Evolutionary conservation across 192 early-diverging fungal genomes (phyloP), one percentile per base, ranked within the genome.

Genomic region (Backusella liffmaniae): DNA sequence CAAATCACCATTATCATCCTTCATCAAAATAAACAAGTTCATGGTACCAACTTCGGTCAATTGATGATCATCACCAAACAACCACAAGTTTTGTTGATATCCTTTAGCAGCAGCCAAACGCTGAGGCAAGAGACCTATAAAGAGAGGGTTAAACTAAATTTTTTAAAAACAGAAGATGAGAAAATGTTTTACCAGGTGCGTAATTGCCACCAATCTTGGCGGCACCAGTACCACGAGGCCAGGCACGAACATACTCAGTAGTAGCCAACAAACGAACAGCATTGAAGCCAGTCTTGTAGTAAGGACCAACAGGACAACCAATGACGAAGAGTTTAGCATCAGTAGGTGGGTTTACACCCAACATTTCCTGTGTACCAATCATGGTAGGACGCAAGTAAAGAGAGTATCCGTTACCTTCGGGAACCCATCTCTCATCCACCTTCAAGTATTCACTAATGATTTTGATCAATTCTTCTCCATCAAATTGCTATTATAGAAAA

Each of bases 11-110:
- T 90, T 56, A 66, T 92, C 91, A 85, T 95, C 96, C 77, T 88
- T 92, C 93, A 93, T 95, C 84, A 86, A 88, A 37, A 94, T 88
- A 86, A 98, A 98, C 80, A 94, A 91, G 88, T 98, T 98, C 95
- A 97, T 97, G 35, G 97, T 96, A 37, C 97, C 97, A 42, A 98
- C 96, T 85, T 98, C 97, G 66, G 96, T 98, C 67, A 98, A 84
- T 78, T 92, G 85, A 77, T 94, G 86, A 21, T 97, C 86, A 23
- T 87, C 79, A 74, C 97, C 97, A 85, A 96, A 97, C 26, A 97
- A 84, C 97, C 97, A 98, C 79, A 98, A 86, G 84, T 95, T 95
- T 81, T 98, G 97, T 80, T 94, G 93, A 84, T 91, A 96, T 5
- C 97, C 97, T 75, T 93, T 85, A 81, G 91, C 86, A 79, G 92